Conservation (phyloP, 2,329 filamentous ascomycete genomes). For the Verticillium klebahnii region DNA sequence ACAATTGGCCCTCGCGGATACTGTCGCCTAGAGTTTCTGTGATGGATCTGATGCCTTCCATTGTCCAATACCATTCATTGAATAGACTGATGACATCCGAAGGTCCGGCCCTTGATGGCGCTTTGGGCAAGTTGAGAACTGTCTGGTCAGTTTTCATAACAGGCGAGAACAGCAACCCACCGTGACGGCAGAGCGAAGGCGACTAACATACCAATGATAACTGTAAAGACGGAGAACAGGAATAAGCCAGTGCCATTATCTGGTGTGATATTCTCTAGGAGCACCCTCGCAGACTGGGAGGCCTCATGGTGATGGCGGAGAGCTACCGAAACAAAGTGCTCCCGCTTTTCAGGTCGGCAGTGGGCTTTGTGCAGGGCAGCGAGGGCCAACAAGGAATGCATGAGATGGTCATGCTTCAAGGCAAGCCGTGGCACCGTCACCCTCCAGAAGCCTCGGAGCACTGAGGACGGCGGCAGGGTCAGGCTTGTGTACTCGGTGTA, state of each 20-base stretch:
- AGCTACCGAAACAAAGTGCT: background rate
- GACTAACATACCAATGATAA: background rate
- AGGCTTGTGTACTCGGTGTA: constrained; percentile 1
- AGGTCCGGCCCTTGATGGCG: background rate
- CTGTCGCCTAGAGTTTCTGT: background rate
- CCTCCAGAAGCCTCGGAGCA: constrained; percentile 5
- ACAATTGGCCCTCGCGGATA: background rate
- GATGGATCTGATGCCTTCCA: constrained; percentile 4
- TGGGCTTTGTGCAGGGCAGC: constrained; percentile 6
- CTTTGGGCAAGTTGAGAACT: background rate
- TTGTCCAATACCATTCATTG: background rate
- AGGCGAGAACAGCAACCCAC: background rate
- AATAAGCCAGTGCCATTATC: background rate
- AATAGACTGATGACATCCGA: background rate
- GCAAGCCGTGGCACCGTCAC: constrained; percentile 3
- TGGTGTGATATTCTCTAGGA: background rate
- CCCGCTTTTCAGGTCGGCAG: background rate
- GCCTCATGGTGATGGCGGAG: constrained; percentile 1
- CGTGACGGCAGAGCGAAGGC: no score
- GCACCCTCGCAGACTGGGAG: background rate
- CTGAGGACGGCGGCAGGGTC: background rate
- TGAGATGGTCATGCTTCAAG: constrained; percentile 3
- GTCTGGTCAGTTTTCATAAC: background rate
- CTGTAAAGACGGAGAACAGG: constrained; percentile 4
- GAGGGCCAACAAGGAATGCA: constrained; percentile 3